Evolutionary conservation across 2,329 filamentous ascomycete species (phyloP), one percentile per base, ranked within the genome.

Genomic region (Kalmusia sp.): DNA sequence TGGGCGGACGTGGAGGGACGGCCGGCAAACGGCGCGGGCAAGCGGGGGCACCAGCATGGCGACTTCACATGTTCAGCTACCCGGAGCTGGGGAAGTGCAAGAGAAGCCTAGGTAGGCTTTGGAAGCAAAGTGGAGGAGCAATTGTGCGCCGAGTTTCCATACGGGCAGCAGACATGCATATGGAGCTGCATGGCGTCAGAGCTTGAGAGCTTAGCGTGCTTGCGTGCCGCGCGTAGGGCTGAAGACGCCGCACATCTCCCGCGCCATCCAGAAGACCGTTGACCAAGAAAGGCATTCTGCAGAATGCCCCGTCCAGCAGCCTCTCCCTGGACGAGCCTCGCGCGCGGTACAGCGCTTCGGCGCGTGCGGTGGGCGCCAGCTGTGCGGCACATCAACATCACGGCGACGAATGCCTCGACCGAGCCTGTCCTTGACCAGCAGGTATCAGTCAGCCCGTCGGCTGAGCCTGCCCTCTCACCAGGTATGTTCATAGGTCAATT

Each of bases 341-440:
- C 57, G 44, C 67, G 57, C 46, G 58, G 58, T 57, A 54, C 63
- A 24, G 21, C 43, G 4, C 38, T 37, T 55, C 27, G 49, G 52
- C 37, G 52, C 54, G 53, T 58, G 51, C 55, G 50, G 35, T 51
- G 28, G 25, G 27, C 44, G 41, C 54, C 64, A 38, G 53, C 61
- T 56, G 62, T 59, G 57, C 73, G 77, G 62, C 70, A 64, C 65
- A 73, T 81, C 58, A 77, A 78, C 64, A 80, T 80, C 66, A 75
- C 74, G 55, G 76, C 79, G 33, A 77, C 78, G 22, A 73, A 70
- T 24, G 68, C 77, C 8, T 72, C 75, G 14, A 66, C 74, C 25
- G 72, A 76, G 43, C 75, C 77, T 19, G 69, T 63, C 45, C 64
- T 75, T 52, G 73, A 77, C 47, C 66, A 65, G 50, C 59, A 61